phyloP scores from a whole-genome alignment of 495 filamentous ascomycete genomes.

The Articulospora tetracladia region DNA sequence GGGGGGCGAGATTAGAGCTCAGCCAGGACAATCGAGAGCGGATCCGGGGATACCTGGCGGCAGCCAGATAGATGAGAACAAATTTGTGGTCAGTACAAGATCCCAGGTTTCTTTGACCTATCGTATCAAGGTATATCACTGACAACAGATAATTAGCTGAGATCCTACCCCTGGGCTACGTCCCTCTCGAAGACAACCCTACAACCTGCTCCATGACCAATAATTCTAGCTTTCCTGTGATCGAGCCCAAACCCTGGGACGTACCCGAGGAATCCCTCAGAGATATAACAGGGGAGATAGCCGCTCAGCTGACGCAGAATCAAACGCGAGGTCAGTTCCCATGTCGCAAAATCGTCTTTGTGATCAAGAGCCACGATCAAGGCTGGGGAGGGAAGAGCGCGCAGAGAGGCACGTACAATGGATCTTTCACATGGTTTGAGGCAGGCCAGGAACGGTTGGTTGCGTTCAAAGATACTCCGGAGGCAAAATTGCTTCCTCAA shows the following conservation, averaged over 20 bases:
- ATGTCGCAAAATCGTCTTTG: conserved; percentile 58
- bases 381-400: conserved; percentile 46
- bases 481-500: too few relatives aligned
- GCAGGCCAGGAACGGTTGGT: conserved; percentile 46
- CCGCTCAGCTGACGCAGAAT: too few relatives aligned
- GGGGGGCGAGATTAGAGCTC: not conserved
- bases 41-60: not conserved
- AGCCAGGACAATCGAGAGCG: too few relatives aligned
- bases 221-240: too few relatives aligned
- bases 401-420: conserved; percentile 41
- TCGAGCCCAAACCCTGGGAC: too few relatives aligned
- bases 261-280: too few relatives aligned
- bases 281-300: too few relatives aligned
- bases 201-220: not conserved
- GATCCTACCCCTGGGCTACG: conserved; percentile 17
- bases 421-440: conserved; percentile 71
- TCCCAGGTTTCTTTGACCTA: too few relatives aligned
- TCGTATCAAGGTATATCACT: too few relatives aligned
- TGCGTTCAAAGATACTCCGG: not conserved
- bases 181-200: conserved; percentile 12
- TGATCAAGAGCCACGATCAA: conserved; percentile 61
- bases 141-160: conserved; percentile 12
- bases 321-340: conserved; percentile 28
- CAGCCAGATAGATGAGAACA: conserved; percentile 8
- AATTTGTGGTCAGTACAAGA: conserved; percentile 14